A percentile compares a stretch with the other conserved stretches of the same genome.
These are phyloP conservation scores for Glonium stellatum DNA, from an alignment of 495 filamentous ascomycete genomes.

Conservation along the genomic window DNA sequence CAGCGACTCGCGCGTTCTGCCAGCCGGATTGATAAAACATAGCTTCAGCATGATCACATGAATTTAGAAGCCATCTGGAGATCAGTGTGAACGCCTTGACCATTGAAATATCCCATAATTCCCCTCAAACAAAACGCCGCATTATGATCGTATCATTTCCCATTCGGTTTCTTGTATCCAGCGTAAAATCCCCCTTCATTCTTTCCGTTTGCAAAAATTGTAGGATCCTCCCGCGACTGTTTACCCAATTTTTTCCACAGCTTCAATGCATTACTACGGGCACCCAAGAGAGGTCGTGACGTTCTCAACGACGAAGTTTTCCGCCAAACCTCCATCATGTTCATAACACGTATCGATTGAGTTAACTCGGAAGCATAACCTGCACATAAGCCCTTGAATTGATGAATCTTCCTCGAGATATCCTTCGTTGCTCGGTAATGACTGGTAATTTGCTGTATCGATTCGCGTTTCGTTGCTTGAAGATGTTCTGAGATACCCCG, in stretches of 20 bases:
- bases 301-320: background rate
- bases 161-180: background rate
- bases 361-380: background rate
- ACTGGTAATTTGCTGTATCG: slow-evolving; percentile 3
- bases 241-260: background rate
- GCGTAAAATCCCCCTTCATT: background rate
- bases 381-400: background rate
- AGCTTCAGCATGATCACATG: background rate
- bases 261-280: background rate
- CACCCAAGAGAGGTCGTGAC: background rate
- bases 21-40: background rate
- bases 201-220: background rate
- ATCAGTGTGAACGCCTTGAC: background rate
- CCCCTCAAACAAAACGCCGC: background rate
- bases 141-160: background rate
- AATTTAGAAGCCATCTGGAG: background rate
- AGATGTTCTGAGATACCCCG: slow-evolving; percentile 13
- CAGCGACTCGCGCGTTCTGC: background rate
- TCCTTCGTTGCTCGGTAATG: slow-evolving; percentile 3
- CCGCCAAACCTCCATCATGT: background rate
- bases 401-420: slow-evolving; percentile 2
- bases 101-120: background rate
- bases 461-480: slow-evolving; percentile 9
- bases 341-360: background rate
- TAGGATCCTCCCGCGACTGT: background rate